phyloP scores from a whole-genome alignment of 306 rosid species.

The Lathyrus sativus region DNA sequence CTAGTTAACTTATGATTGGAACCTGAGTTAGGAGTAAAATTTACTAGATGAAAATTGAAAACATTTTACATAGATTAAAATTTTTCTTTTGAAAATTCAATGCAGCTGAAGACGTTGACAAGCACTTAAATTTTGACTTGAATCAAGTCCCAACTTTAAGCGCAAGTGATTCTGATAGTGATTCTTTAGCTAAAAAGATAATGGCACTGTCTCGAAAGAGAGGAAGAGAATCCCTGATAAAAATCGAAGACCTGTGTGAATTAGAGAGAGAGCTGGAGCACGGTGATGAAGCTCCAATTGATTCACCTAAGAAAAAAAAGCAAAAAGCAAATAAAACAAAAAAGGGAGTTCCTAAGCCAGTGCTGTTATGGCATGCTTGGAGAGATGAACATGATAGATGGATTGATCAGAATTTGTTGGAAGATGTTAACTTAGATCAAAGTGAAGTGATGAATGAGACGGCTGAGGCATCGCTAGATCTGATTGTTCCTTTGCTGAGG shows the following conservation, averaged over 20 bases:
- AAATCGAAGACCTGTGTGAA: slow-evolving; percentile 28
- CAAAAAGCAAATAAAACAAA: slow-evolving; percentile 36
- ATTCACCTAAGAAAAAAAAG: slow-evolving; percentile 17
- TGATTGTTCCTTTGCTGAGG: slow-evolving; percentile 73
- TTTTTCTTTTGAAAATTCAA: background rate
- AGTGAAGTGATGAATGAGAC: slow-evolving; percentile 59
- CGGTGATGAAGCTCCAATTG: slow-evolving; percentile 21
- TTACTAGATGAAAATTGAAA: background rate
- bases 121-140: slow-evolving; percentile 18
- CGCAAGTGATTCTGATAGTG: slow-evolving; percentile 22
- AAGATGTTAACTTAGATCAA: slow-evolving; percentile 53
- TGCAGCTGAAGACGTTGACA: slow-evolving; percentile 38
- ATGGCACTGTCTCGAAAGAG: slow-evolving; percentile 28
- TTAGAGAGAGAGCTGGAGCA: background rate
- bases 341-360: slow-evolving; percentile 38
- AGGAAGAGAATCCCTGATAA: background rate
- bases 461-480: slow-evolving; percentile 68
- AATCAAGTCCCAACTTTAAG: slow-evolving; percentile 33
- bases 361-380: slow-evolving; percentile 68
- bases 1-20: slow-evolving; percentile 18
- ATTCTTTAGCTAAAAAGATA: slow-evolving; percentile 21
- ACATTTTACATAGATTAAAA: slow-evolving; percentile 18
- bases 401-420: slow-evolving; percentile 56
- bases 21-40: slow-evolving; percentile 14
- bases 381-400: slow-evolving; percentile 64